These are phyloP conservation scores for Pterocarpus santalinus DNA, from an alignment of 306 rosid genomes.

Conservation along the genomic window DNA sequence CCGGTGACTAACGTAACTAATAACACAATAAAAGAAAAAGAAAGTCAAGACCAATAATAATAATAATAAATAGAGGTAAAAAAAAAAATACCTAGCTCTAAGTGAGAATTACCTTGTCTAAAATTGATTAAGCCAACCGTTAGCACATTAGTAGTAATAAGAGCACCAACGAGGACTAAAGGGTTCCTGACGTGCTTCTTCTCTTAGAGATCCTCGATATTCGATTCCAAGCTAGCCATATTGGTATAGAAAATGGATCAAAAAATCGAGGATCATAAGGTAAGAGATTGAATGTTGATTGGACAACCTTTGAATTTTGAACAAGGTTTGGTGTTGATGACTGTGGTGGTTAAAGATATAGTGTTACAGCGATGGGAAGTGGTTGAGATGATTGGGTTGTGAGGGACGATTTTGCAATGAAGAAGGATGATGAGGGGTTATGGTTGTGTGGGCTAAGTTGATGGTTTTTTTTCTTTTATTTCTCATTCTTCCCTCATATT, in stretches of 20 bases:
- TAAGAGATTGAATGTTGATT: background rate
- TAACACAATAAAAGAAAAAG: too few relatives aligned
- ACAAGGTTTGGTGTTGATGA: background rate
- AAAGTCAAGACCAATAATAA: too few relatives aligned
- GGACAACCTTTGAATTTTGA: background rate
- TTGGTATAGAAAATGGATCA: conserved; percentile 30
- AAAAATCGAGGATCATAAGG: background rate
- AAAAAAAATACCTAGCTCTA: conserved; percentile 53
- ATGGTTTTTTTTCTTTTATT: too few relatives aligned
- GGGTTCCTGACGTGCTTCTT: conserved; percentile 90
- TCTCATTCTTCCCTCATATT: too few relatives aligned
- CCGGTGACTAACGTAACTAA: too few relatives aligned
- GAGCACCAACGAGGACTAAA: conserved; percentile 83
- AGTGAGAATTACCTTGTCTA: conserved; percentile 80
- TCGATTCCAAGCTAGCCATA: conserved; percentile 64
- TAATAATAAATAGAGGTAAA: too few relatives aligned
- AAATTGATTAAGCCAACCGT: conserved; percentile 90
- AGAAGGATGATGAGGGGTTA: too few relatives aligned
- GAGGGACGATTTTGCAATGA: too few relatives aligned
- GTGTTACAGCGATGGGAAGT: too few relatives aligned
- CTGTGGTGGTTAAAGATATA: too few relatives aligned
- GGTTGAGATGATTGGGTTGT: too few relatives aligned
- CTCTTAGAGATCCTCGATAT: conserved; percentile 63
- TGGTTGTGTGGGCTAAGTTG: too few relatives aligned
- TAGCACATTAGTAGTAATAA: conserved; percentile 82